A percentile compares a stretch with the other conserved stretches of the same genome.
These are phyloP conservation scores for Kodamaea nitidulidarum DNA, from an alignment of 805 yeast species.

Conservation along the genomic window DNA sequence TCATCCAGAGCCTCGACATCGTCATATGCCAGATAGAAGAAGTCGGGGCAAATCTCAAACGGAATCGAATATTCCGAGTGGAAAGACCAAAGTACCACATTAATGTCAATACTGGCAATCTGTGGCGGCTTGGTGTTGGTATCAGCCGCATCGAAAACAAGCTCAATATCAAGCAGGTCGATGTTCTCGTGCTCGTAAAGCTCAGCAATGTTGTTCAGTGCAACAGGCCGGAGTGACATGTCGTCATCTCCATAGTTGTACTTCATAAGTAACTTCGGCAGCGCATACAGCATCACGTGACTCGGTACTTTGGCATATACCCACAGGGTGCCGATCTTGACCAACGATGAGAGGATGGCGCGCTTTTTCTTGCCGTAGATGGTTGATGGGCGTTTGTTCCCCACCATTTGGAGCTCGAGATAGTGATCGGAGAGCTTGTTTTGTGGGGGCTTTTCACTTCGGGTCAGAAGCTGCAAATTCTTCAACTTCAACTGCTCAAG, in stretches of 20 bases:
- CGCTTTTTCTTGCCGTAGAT: constrained; percentile 37
- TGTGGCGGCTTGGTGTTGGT: constrained; percentile 28
- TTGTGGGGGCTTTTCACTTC: neutral
- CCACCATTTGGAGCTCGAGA: constrained; percentile 25
- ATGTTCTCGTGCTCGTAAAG: constrained; percentile 28
- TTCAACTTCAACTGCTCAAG: constrained; percentile 31
- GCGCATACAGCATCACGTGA: constrained; percentile 31
- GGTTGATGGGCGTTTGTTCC: constrained; percentile 18
- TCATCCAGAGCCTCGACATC: constrained; percentile 15
- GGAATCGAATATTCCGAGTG: constrained; percentile 40
- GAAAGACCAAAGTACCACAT: constrained; percentile 40
- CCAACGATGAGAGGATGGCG: constrained; percentile 29
- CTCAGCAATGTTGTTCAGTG: constrained; percentile 25
- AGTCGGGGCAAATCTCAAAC: constrained; percentile 36
- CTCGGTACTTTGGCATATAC: constrained; percentile 32
- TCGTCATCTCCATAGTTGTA: constrained; percentile 26
- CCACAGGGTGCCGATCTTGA: constrained; percentile 32
- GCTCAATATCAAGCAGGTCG: constrained; percentile 23
- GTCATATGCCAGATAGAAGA: constrained; percentile 30
- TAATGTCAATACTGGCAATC: constrained; percentile 31
- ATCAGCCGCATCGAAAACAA: constrained; percentile 26
- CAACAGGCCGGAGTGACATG: constrained; percentile 1
- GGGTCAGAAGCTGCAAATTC: constrained; percentile 17
- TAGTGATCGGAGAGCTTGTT: constrained; percentile 2
- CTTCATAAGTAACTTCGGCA: constrained; percentile 35